Evolutionary conservation across 306 rosid genomes (phyloP).

Genomic region (Lathyrus aphaca): DNA sequence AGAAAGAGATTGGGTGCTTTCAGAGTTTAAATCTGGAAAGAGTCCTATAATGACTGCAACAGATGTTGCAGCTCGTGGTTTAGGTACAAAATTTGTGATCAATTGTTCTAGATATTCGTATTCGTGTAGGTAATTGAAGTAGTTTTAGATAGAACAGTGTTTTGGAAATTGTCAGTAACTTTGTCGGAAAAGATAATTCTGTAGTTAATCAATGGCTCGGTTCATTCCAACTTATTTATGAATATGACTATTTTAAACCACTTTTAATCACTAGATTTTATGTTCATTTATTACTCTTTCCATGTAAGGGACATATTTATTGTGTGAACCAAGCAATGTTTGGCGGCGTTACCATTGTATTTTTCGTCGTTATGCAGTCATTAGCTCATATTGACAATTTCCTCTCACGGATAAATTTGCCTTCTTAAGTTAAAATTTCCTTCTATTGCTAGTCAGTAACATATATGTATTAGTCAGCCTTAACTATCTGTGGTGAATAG

Average conservation of each 20-base stretch:
- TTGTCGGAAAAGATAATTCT: slow-evolving; percentile 4
- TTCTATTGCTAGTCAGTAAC: slow-evolving; percentile 16
- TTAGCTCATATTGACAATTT: slow-evolving; percentile 9
- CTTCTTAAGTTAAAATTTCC: slow-evolving; percentile 10
- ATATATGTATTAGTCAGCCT: slow-evolving; percentile 1
- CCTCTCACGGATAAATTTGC: slow-evolving; percentile 1
- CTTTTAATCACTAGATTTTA: slow-evolving; percentile 6
- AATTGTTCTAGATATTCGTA: slow-evolving; percentile 35
- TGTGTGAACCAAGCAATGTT: slow-evolving; percentile 13
- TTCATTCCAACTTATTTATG: background rate
- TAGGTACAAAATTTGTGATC: slow-evolving; percentile 59
- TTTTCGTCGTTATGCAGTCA: background rate
- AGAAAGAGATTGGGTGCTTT: slow-evolving; percentile 99
- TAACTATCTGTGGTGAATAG: background rate
- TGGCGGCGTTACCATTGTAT: background rate
- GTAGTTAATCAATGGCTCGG: background rate
- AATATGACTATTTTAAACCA: background rate
- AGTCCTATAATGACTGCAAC: slow-evolving; percentile 99
- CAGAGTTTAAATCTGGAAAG: slow-evolving; percentile 94
- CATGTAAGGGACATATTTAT: slow-evolving; percentile 7
- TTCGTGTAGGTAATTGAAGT: slow-evolving; percentile 30
- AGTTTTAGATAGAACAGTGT: background rate
- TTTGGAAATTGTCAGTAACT: slow-evolving; percentile 9
- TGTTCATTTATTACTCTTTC: background rate
- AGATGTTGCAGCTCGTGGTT: slow-evolving; percentile 98